These are phyloP conservation scores for Stromatinia cepivora DNA, from an alignment of 2,329 filamentous ascomycete species.

Conservation along the genomic window DNA sequence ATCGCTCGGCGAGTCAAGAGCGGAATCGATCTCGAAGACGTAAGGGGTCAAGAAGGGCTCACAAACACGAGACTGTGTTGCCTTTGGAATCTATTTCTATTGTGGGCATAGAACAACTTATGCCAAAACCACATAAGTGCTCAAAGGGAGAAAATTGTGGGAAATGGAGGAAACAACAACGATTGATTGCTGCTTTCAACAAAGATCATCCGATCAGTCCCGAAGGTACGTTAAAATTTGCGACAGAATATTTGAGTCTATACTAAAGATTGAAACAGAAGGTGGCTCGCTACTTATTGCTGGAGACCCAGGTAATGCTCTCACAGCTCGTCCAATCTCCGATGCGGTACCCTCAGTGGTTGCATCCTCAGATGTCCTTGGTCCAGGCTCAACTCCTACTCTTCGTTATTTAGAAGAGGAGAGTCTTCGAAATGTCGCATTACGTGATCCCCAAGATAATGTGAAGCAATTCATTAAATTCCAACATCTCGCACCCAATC, in stretches of 20 bases:
- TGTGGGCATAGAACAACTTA: slow-evolving; percentile 84
- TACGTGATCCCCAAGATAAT: slow-evolving; percentile 84
- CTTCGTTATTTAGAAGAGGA: slow-evolving; percentile 73
- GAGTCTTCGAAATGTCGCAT: slow-evolving; percentile 66
- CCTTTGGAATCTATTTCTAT: slow-evolving; percentile 86
- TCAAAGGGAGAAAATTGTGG: slow-evolving; percentile 82
- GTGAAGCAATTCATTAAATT: slow-evolving; percentile 89
- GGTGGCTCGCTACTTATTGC: slow-evolving; percentile 73
- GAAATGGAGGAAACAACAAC: slow-evolving; percentile 80
- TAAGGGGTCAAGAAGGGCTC: slow-evolving; percentile 36
- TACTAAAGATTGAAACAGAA: slow-evolving; percentile 9
- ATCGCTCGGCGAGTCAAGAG: slow-evolving; percentile 36
- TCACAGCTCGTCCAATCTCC: slow-evolving; percentile 68
- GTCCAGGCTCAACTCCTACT: slow-evolving; percentile 63
- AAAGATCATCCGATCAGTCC: slow-evolving; percentile 68
- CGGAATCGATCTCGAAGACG: slow-evolving; percentile 27
- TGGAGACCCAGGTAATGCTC: slow-evolving; percentile 76
- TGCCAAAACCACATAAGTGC: slow-evolving; percentile 82
- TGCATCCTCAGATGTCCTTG: slow-evolving; percentile 87
- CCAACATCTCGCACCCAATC: slow-evolving; percentile 62
- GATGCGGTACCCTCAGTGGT: slow-evolving; percentile 79
- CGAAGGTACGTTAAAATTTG: slow-evolving; percentile 33
- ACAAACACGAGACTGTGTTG: slow-evolving; percentile 61
- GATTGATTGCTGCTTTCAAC: slow-evolving; percentile 71
- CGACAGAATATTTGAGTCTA: neutral